Evolutionary conservation across 106 monocot species (phyloP), one percentile per base, ranked within the genome.

Genomic region (Xerophyta viscosa): DNA sequence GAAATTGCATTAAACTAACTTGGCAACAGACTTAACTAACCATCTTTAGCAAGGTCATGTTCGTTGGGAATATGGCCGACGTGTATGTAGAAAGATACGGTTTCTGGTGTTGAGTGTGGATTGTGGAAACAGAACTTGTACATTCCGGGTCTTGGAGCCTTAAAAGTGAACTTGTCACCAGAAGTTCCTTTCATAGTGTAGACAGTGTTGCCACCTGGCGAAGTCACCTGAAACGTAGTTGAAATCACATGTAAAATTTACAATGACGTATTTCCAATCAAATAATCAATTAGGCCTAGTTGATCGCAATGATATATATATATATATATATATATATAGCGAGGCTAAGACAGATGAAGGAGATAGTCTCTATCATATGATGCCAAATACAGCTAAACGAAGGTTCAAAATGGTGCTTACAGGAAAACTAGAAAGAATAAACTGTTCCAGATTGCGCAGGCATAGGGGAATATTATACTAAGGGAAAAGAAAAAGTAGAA

Each of bases 61-160:
- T 99, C 90, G 45, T 72, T 78, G 13, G 98, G 86, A 66, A 99
- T 83, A 67, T 99, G 98, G 1, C 98, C 98, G 44, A 72, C 73
- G 60, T 99, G 98, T 44, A 99, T 86, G 66, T 99, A 77, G 64
- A 99, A 99, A 37, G 98, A 90, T 48, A 99, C 67, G 45, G 80
- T 83, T 52, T 99, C 90, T 24, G 90, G 86, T 52, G 82, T 58
- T 57, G 58, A 62, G 25, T 77, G 54, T 19, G 81, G 78, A 57
- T 86, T 99, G 59, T 80, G 79, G 55, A 99, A 99, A 42, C 98
- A 99, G 29, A 99, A 99, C 64, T 99, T 86, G 65, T 99, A 86
- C 90, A 90, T 86, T 50, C 98, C 98, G 70, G 55, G 56, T 68
- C 74, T 66, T 47, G 89, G 90, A 31, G 90, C 90, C 58, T 77